A percentile compares a stretch with the other conserved stretches of the same genome.
phyloP scores from a whole-genome alignment of 306 rosid species.

The Citrullus colocynthis region DNA sequence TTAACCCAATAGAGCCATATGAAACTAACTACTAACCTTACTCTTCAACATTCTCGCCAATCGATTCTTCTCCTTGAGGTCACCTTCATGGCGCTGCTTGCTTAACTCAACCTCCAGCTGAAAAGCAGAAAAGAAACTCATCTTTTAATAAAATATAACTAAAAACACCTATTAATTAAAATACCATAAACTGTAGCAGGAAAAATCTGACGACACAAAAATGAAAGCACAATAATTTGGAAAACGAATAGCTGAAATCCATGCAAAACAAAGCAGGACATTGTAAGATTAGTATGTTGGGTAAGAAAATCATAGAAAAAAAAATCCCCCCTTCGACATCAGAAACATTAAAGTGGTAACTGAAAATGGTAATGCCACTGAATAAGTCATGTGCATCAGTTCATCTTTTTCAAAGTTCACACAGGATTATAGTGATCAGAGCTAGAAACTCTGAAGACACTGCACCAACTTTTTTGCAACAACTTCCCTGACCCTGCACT shows the following conservation, averaged over 20 bases:
- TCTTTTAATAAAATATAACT: neutral
- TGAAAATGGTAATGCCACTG: neutral
- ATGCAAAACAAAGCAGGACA: neutral
- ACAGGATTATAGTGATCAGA: neutral
- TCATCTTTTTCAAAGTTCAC: neutral
- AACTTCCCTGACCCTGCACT: neutral
- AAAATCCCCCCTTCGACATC: neutral
- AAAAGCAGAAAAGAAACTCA: slow-evolving; percentile 9
- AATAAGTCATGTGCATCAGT: neutral
- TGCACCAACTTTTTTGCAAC: too few relatives aligned
- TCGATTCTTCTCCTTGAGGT: slow-evolving; percentile 74
- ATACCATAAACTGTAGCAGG: neutral
- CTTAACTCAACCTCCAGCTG: slow-evolving; percentile 82
- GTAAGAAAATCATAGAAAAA: neutral
- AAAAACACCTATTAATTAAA: neutral
- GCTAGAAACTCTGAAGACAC: neutral
- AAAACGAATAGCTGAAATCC: neutral
- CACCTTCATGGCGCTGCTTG: slow-evolving; percentile 78
- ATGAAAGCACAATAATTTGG: neutral
- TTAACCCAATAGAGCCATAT: neutral
- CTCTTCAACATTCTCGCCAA: slow-evolving; percentile 47
- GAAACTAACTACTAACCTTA: slow-evolving; percentile 38
- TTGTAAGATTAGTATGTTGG: neutral
- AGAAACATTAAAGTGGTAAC: neutral
- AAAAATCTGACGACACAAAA: neutral